Percentiles rank a stretch among this genome's conserved stretches.
Conservation (phyloP, 495 filamentous ascomycete species). For the Aspergillus sclerotioniger region DNA sequence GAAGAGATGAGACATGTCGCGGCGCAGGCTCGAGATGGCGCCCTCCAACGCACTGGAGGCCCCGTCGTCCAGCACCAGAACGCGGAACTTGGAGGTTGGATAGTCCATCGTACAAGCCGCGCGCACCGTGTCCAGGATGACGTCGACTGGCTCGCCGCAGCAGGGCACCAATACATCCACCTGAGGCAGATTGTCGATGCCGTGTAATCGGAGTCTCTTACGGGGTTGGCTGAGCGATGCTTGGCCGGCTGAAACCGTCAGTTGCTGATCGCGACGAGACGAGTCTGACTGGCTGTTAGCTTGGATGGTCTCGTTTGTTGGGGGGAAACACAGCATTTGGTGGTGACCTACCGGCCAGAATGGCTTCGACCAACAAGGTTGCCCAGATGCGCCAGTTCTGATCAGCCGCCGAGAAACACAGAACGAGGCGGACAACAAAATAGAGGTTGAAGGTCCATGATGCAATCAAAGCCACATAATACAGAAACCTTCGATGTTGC, state of each 20-base stretch:
- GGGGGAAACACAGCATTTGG: too few species aligned
- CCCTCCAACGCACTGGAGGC: slow-evolving; percentile 33
- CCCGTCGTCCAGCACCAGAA: slow-evolving; percentile 53
- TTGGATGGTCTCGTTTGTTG: background rate
- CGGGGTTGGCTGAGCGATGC: slow-evolving; percentile 9
- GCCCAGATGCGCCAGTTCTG: slow-evolving; percentile 32
- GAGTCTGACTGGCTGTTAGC: slow-evolving; percentile 18
- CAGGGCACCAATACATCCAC: slow-evolving; percentile 51
- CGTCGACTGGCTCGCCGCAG: slow-evolving; percentile 48
- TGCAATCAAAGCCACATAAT: slow-evolving; percentile 22
- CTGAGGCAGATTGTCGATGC: slow-evolving; percentile 28
- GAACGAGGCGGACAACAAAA: slow-evolving; percentile 20
- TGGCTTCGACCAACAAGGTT: slow-evolving; percentile 28
- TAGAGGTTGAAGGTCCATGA: slow-evolving; percentile 27
- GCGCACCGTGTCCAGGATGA: slow-evolving; percentile 52
- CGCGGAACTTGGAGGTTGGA: slow-evolving; percentile 41
- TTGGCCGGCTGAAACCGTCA: slow-evolving; percentile 22
- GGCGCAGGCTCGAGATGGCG: slow-evolving; percentile 24
- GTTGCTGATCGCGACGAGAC: slow-evolving; percentile 27
- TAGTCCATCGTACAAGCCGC: slow-evolving; percentile 50
- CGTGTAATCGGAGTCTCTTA: slow-evolving; percentile 26
- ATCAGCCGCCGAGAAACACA: slow-evolving; percentile 8
- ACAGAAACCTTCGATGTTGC: slow-evolving; percentile 24
- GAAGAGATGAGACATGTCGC: slow-evolving; percentile 37
- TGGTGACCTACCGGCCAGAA: slow-evolving; percentile 31